phyloP scores from a whole-genome alignment of 768 basidiomycete genomes.

The Cyathus striatus region DNA sequence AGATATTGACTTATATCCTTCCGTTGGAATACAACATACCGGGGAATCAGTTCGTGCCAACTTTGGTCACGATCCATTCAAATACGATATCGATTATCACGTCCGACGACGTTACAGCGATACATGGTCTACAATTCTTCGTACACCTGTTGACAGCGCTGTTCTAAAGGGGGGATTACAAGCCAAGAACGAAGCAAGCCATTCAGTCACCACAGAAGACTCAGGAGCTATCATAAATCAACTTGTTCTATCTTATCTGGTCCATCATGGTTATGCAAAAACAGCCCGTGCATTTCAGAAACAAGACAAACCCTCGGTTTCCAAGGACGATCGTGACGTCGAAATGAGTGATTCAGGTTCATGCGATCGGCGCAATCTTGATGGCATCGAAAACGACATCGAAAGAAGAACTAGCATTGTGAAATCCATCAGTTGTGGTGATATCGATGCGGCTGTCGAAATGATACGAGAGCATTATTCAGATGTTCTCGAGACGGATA shows the following conservation, averaged over 20 bases:
- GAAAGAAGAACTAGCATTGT: slow-evolving; percentile 68
- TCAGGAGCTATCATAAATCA: slow-evolving; percentile 60
- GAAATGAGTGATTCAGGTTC: slow-evolving; percentile 37
- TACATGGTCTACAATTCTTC: slow-evolving; percentile 65
- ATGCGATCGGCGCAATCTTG: slow-evolving; percentile 11
- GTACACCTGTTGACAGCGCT: slow-evolving; percentile 42
- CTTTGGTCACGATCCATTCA: slow-evolving; percentile 84
- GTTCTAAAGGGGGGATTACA: slow-evolving; percentile 20
- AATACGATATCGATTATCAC: slow-evolving; percentile 86
- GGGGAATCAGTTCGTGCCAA: slow-evolving; percentile 81
- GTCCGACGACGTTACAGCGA: slow-evolving; percentile 64
- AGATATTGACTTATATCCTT: slow-evolving; percentile 69
- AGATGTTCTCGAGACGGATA: slow-evolving; percentile 58
- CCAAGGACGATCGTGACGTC: slow-evolving; percentile 28
- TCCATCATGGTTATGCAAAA: slow-evolving; percentile 79
- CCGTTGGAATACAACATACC: slow-evolving; percentile 81
- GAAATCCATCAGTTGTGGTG: slow-evolving; percentile 59
- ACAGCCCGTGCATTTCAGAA: slow-evolving; percentile 65
- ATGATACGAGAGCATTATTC: slow-evolving; percentile 56
- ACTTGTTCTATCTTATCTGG: slow-evolving; percentile 74
- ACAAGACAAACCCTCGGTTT: slow-evolving; percentile 18
- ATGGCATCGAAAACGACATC: slow-evolving; percentile 44
- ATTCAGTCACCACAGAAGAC: slow-evolving; percentile 39
- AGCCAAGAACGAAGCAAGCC: slow-evolving; percentile 10
- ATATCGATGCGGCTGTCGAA: slow-evolving; percentile 64